phyloP scores from a whole-genome alignment of 2,329 filamentous ascomycete genomes.

The Gliomastix tumulicola region DNA sequence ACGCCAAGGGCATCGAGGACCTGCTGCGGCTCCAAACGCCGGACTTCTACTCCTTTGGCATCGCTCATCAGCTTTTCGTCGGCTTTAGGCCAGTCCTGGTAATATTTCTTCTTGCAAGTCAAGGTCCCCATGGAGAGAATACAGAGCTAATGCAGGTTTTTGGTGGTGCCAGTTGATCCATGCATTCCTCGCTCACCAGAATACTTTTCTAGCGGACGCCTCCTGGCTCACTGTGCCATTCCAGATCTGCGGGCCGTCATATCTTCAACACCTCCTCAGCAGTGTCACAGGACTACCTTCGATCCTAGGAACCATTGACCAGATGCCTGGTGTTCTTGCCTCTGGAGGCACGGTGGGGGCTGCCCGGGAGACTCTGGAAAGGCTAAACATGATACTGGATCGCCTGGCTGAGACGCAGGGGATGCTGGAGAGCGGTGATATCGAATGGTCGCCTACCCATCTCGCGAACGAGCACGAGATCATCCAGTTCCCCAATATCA shows the following conservation, averaged over 20 bases:
- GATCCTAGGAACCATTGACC: too few species aligned
- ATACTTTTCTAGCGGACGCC: constrained; percentile 16
- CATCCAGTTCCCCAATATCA: constrained; percentile 20
- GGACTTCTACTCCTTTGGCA: constrained; percentile 14
- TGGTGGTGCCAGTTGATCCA: constrained; percentile 15
- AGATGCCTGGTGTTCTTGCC: too few species aligned
- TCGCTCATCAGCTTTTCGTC: constrained; percentile 22
- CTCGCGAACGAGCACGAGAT: neutral
- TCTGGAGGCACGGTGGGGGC: too few species aligned
- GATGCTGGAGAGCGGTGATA: too few species aligned
- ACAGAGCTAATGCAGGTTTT: too few species aligned
- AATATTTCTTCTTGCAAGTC: constrained; percentile 1
- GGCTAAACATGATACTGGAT: neutral
- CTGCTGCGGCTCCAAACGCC: constrained; percentile 18
- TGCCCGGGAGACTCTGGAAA: neutral
- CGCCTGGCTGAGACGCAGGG: too few species aligned
- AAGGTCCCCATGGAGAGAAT: neutral
- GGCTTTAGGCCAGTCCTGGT: constrained; percentile 25
- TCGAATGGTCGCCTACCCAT: neutral
- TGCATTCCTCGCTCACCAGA: constrained; percentile 13
- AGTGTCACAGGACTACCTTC: constrained; percentile 15
- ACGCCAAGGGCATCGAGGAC: constrained; percentile 18
- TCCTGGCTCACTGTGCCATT: constrained; percentile 21
- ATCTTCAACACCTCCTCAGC: constrained; percentile 19
- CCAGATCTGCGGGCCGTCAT: constrained; percentile 9